Base-by-base conservation (phyloP, 768 basidiomycete genomes). In the Baorangia bicolor region DNA sequence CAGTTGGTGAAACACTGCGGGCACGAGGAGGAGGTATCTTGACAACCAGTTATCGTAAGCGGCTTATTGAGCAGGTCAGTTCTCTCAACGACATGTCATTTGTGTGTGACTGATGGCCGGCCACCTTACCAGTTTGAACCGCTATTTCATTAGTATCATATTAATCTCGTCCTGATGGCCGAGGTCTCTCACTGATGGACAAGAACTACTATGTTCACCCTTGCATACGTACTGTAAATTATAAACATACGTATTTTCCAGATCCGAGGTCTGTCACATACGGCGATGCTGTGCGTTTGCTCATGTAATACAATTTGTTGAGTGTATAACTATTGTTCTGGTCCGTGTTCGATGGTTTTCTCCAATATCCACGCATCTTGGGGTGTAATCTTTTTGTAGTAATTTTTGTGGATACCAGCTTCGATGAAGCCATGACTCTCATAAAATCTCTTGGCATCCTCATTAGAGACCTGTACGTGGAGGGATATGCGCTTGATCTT, bases 371-470 rank as follows among this genome's bases (percentile, higher is more conserved):
- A 95, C 21, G 93, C 93, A 65, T 88, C 88, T 59, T 82, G 83
- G 25, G 93, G 93, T 28, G 73, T 76, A 54, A 95, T 90, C 71
- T 92, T 94, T 74, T 92, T 93, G 82, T 95, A 95, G 73, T 95
- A 95, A 58, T 83, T 79, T 64, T 87, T 76, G 51, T 88, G 82
- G 30, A 88, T 59, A 21, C 78, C 80, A 21, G 81, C 76, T 70
- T 90, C 85, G 51, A 72, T 75, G 76, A 95, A 95, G 9, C 89
- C 93, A 63, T 93, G 86, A 41, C 79, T 78, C 73, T 92, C 89
- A 70, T 94, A 95, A 71, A 94, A 94, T 51, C 71, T 75, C 74
- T 87, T 92, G 25, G 90, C 92, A 16, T 79, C 82, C 31, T 71
- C 72, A 65, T 94, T 95, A 37, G 87, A 89, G n/a, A 85, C 77